Evolutionary conservation across 2,329 filamentous ascomycete species (phyloP).

Genomic region (Nothophoma quercina): DNA sequence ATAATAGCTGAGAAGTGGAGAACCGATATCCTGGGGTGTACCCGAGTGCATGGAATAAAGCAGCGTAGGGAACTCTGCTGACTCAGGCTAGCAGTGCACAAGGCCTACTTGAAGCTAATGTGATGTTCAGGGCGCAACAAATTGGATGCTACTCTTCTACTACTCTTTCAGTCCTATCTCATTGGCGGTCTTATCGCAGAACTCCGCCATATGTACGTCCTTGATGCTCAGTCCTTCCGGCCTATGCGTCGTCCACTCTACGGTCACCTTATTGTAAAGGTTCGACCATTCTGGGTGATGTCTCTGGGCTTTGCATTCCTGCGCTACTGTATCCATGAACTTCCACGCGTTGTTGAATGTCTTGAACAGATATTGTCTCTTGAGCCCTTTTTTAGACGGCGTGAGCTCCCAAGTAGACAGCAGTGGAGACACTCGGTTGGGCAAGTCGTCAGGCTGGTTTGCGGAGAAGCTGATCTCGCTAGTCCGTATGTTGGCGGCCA

Average conservation of each 20-base stretch:
- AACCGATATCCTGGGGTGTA: background rate
- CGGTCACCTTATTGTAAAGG: slow-evolving; percentile 41
- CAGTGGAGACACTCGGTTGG: slow-evolving; percentile 33
- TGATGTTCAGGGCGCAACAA: too few species aligned
- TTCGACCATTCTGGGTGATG: slow-evolving; percentile 48
- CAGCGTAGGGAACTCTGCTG: background rate
- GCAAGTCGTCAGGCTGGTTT: slow-evolving; percentile 38
- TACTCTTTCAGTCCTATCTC: slow-evolving; percentile 36
- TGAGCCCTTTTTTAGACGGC: slow-evolving; percentile 34
- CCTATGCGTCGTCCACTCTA: slow-evolving; percentile 49
- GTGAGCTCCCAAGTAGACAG: slow-evolving; percentile 35
- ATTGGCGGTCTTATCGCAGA: slow-evolving; percentile 40
- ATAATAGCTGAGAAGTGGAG: background rate
- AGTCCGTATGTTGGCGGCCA: background rate
- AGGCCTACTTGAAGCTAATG: background rate
- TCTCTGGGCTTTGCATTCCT: slow-evolving; percentile 42
- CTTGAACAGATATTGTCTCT: slow-evolving; percentile 38
- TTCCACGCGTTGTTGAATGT: slow-evolving; percentile 43
- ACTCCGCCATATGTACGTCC: slow-evolving; percentile 48
- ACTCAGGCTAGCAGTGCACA: background rate
- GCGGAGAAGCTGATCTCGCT: slow-evolving; percentile 37
- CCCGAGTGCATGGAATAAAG: background rate
- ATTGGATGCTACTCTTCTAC: too few species aligned
- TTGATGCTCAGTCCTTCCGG: slow-evolving; percentile 45
- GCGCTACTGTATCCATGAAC: slow-evolving; percentile 45